phyloP scores from a whole-genome alignment of 2,329 filamentous ascomycete genomes.

The Elsinoe perseae region DNA sequence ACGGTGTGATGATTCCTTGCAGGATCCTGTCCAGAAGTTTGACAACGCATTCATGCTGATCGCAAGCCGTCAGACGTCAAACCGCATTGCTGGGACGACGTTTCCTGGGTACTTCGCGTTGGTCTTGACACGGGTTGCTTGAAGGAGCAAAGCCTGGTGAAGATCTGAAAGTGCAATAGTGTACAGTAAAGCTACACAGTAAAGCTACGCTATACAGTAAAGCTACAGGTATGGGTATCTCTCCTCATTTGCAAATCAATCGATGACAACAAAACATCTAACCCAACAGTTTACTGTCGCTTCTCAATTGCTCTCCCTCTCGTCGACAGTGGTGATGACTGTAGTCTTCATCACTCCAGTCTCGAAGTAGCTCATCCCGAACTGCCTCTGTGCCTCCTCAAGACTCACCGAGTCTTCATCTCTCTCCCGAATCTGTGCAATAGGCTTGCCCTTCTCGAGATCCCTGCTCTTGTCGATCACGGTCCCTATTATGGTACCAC shows the following conservation, averaged over 20 bases:
- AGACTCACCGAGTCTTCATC: neutral
- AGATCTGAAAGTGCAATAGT: too few species aligned
- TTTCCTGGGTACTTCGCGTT: neutral
- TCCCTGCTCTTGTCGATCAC: neutral
- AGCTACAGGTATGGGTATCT: neutral
- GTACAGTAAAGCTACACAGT: neutral
- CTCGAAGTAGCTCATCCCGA: neutral
- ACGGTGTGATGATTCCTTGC: conserved; percentile 1
- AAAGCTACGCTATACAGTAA: neutral
- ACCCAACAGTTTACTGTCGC: neutral
- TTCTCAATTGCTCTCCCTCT: neutral
- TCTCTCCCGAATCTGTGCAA: neutral
- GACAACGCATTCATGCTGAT: neutral
- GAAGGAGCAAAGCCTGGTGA: too few species aligned
- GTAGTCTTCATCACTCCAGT: conserved; percentile 8
- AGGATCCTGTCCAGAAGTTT: neutral
- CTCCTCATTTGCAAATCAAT: neutral
- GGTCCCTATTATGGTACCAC: neutral
- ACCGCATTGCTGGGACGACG: neutral
- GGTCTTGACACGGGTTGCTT: too few species aligned
- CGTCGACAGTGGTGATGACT: neutral
- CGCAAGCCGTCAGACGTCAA: neutral
- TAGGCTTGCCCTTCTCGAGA: neutral
- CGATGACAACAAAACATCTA: neutral
- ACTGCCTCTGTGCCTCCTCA: neutral